Evolutionary conservation across 257 asterid genomes (phyloP), one percentile per base, ranked within the genome.

Genomic region (Echium plantagineum): DNA sequence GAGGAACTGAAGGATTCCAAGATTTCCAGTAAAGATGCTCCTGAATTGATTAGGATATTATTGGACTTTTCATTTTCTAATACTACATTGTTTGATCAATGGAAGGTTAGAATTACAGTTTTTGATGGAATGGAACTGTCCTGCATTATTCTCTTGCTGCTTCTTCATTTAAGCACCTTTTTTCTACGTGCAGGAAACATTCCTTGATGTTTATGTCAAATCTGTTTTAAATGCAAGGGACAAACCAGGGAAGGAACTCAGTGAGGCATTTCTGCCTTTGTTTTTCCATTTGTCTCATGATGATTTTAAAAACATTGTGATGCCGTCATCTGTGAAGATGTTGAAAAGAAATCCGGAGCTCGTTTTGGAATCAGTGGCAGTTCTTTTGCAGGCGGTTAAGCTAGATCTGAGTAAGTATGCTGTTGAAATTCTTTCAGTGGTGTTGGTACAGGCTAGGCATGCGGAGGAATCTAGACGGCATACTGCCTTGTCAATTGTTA

Each of bases 291-390:
- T 93, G 68, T 74, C 88, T 20, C 98, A 89, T 74, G 98, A 93
- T 66, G 95, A 93, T 77, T 84, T 93, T 65, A 86, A 73, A 77
- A 83, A 62, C 67, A 67, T 69, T 52, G 67, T 89, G 53, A 79
- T 86, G 49, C 95, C 98, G 9, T 71, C 88, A 57, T 79, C 86
- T 70, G 75, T 93, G 76, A 93, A 86, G 81, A 88, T 93, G 98
- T 78, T 93, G 83, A 93, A 93, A 75, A 84, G 98, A 72, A 93
- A 89, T 72, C 98, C 98, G 12, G 98, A 93, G 85, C 86, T 93
- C 61, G 94, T 93, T 60, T 80, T 93, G 71, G 97, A 89, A 73
- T 88, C 96, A 52, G 73, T 93, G 72, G 87, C 84, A 63, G 72
- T 86, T 74, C 88, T 93, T 66, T 75, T 88, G 71, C 78, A 80